phyloP scores from a whole-genome alignment of 202 grass and related monocot genomes.

The Elaeis oleifera region DNA sequence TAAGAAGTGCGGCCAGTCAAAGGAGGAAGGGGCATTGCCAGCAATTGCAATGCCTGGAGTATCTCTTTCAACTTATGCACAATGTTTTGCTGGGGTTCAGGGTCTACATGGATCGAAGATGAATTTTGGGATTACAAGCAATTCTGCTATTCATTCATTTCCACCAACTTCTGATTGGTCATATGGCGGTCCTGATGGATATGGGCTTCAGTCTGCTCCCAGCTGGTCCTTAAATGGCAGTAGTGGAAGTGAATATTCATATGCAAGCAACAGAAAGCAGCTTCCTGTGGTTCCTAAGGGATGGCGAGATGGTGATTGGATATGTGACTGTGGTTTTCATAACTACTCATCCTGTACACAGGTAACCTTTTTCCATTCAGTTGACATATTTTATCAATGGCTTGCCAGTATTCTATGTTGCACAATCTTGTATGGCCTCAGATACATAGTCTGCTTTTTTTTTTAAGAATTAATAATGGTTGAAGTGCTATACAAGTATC shows the following conservation, averaged over 20 bases:
- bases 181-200: constrained; percentile 38
- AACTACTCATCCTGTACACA: constrained; percentile 88
- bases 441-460: no score
- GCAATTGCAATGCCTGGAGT: constrained; percentile 71
- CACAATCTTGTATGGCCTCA: no score
- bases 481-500: no score
- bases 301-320: constrained; percentile 91
- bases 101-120: constrained; percentile 55
- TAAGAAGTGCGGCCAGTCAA: constrained; percentile 89
- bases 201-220: constrained; percentile 55
- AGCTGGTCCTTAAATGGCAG: constrained; percentile 36
- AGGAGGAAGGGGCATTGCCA: constrained; percentile 92
- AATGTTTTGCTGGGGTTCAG: constrained; percentile 55
- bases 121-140: constrained; percentile 49
- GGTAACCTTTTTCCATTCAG: constrained; percentile 27
- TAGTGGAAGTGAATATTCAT: constrained; percentile 3
- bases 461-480: no score
- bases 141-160: constrained; percentile 59
- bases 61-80: constrained; percentile 59
- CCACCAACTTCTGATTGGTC: constrained; percentile 52
- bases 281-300: constrained; percentile 58
- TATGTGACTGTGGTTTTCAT: constrained; percentile 92
- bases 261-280: constrained; percentile 34
- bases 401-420: no score
- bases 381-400: no score